phyloP scores from a whole-genome alignment of 805 yeast species.

The Monosporozyma yasuniensis region DNA sequence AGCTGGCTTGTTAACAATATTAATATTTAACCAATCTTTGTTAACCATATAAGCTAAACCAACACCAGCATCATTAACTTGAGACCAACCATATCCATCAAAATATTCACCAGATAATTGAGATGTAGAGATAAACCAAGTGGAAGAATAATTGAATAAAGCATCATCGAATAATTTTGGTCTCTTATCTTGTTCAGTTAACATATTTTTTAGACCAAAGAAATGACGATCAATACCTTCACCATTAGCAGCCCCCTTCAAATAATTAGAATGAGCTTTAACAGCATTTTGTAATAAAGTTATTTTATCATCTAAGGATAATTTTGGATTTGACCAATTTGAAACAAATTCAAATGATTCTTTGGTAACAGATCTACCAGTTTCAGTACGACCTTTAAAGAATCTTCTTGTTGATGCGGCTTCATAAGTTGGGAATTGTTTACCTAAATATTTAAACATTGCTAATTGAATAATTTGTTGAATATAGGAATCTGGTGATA shows the following conservation, averaged over 20 bases:
- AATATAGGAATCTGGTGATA: conserved; percentile 87
- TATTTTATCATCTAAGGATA: conserved; percentile 46
- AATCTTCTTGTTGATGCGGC: conserved; percentile 89
- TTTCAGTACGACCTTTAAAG: conserved; percentile 88
- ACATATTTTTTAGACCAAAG: conserved; percentile 73
- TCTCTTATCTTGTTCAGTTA: conserved; percentile 44
- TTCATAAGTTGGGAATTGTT: conserved; percentile 84
- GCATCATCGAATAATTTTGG: conserved; percentile 73
- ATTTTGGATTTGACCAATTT: conserved; percentile 53
- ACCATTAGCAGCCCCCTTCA: conserved; percentile 73
- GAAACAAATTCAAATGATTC: conserved; percentile 64
- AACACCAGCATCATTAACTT: conserved; percentile 87
- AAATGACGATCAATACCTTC: conserved; percentile 90
- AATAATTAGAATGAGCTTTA: conserved; percentile 63
- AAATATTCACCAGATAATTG: conserved; percentile 79
- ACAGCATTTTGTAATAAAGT: conserved; percentile 64
- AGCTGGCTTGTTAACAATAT: conserved; percentile 57
- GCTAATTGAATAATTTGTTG: conserved; percentile 91
- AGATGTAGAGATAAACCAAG: conserved; percentile 85
- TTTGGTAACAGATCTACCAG: conserved; percentile 73
- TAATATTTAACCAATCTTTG: conserved; percentile 75
- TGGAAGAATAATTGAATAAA: conserved; percentile 60
- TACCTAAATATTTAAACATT: conserved; percentile 73
- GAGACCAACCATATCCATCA: conserved; percentile 94
- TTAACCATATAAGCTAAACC: conserved; percentile 92